Evolutionary conservation across 495 filamentous ascomycete species (phyloP).

Genomic region (Lasiosphaeria ovina): DNA sequence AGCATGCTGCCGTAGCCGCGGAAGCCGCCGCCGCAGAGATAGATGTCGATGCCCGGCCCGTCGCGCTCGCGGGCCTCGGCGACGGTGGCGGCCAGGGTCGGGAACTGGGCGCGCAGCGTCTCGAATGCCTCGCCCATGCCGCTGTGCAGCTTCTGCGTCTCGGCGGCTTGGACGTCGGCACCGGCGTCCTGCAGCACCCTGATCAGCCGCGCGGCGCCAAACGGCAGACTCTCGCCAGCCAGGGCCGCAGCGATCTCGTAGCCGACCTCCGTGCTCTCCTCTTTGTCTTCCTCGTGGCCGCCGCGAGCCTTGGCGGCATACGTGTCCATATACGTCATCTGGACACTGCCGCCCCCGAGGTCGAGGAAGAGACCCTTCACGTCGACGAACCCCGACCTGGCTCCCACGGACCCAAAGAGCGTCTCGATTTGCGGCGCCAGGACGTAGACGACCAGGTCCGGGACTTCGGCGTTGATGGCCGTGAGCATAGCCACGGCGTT

Average conservation of each 20-base stretch:
- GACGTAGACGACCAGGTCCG: conserved; percentile 66
- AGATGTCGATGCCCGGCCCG: conserved; percentile 64
- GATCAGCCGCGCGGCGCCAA: conserved; percentile 81
- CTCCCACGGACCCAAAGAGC: conserved; percentile 75
- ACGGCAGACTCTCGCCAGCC: conserved; percentile 62
- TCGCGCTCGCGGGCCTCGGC: conserved; percentile 44
- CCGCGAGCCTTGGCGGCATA: conserved; percentile 35
- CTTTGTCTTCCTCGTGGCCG: conserved; percentile 33
- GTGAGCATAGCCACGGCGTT: conserved; percentile 68
- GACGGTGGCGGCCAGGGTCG: conserved; percentile 47
- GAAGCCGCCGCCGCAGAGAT: conserved; percentile 88
- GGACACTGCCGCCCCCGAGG: conserved; percentile 85
- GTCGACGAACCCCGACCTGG: conserved; percentile 68
- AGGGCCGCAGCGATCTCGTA: conserved; percentile 50
- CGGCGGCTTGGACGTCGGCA: conserved; percentile 41
- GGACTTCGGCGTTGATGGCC: conserved; percentile 54
- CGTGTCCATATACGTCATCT: conserved; percentile 80
- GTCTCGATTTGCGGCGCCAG: conserved; percentile 81
- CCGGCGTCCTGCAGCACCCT: conserved; percentile 51
- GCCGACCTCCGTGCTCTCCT: conserved; percentile 44
- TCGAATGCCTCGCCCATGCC: conserved; percentile 64
- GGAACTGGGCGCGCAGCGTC: conserved; percentile 55
- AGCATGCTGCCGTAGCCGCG: conserved; percentile 86
- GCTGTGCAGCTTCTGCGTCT: conserved; percentile 56
- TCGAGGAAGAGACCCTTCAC: conserved; percentile 74